Base-by-base conservation (phyloP, 208 protist genomes). In the Acanthamoeba triangularis region DNA sequence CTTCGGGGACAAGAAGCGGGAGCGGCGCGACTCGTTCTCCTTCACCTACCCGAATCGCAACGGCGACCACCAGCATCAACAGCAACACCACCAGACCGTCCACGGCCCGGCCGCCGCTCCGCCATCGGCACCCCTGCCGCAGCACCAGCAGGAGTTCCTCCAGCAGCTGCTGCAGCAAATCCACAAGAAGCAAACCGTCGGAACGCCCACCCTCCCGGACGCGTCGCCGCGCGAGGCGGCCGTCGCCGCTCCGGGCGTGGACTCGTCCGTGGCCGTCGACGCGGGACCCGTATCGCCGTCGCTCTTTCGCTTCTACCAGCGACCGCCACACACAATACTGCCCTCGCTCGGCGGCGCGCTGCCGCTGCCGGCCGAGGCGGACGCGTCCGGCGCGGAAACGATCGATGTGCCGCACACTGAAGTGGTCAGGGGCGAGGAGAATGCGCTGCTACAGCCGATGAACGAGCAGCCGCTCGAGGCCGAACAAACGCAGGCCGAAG, bases 111-210 rank as follows among this genome's bases (percentile, higher is more conserved):
- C 65, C 4, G 67, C 30, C 67, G 33, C 30, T 20, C 30, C 67
- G 67, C 18, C 56, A 63, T 18, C 56, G 23, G 56, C 74, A 7
- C 74, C 74, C 4, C 78, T 87, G 41, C 78, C 78, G 44, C 78
- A 87, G 52, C 78, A 87, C 52, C 78, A 87, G 52, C 78, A 87
- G 52, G 78, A 87, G 78, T 87, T 87, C 49, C 41, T 87, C 5
- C 78, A 87, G 52, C 78, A 87, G 78, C 78, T 87, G 25, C 78
- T 87, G 23, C 78, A 87, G 41, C 78, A 87, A 25, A 87, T 87
- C 30, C 78, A 87, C 78, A 87, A 87, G 47, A 87, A 87, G 30
- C 78, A 87, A 23, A 72, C 63, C 63, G 61, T 67, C 61, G 76
- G 76, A 2, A 87, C 47, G 23, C 10, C 41, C 41, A 87, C 74